A percentile compares a stretch with the other conserved stretches of the same genome.
phyloP scores from a whole-genome alignment of 371 early-diverging fungal species.

The Mortierella sp. region DNA sequence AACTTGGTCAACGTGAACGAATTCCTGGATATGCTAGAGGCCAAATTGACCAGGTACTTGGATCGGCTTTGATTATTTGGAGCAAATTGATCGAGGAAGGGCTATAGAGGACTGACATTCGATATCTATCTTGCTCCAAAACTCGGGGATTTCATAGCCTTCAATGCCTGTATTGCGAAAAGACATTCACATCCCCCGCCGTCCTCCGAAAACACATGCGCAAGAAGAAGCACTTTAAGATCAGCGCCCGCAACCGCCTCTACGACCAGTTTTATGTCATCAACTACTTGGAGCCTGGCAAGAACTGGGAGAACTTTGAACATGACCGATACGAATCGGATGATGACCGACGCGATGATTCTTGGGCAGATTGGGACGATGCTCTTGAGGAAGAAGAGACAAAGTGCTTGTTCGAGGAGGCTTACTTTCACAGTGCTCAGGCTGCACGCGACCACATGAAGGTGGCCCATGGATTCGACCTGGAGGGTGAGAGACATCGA shows the following conservation, averaged over 20 bases:
- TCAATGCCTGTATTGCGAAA: conserved; percentile 96
- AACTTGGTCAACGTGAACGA: conserved; percentile 90
- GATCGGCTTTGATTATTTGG: too few relatives aligned
- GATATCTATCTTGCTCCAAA: neutral
- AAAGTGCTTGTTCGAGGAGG: conserved; percentile 81
- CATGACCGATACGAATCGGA: conserved; percentile 83
- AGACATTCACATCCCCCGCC: conserved; percentile 86
- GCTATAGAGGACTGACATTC: too few relatives aligned
- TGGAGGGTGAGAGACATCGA: conserved; percentile 64
- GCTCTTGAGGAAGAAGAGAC: conserved; percentile 69
- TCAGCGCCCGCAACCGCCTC: conserved; percentile 86
- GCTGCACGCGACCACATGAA: conserved; percentile 81
- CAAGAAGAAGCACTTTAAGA: conserved; percentile 98
- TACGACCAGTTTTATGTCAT: conserved; percentile 97
- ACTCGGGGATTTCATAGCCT: conserved; percentile 57
- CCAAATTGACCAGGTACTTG: conserved; percentile 78
- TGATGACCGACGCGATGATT: conserved; percentile 68
- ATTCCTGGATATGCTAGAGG: conserved; percentile 83
- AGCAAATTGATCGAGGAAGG: too few relatives aligned
- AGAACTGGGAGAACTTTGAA: conserved; percentile 91
- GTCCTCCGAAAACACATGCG: conserved; percentile 97
- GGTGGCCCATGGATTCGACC: conserved; percentile 78
- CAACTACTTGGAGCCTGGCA: conserved; percentile 93
- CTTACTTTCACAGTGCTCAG: conserved; percentile 69
- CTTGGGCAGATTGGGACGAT: conserved; percentile 90